Percentiles rank a stretch among this genome's conserved stretches.
phyloP scores from a whole-genome alignment of 495 filamentous ascomycete species.

The Penicillium goetzii region DNA sequence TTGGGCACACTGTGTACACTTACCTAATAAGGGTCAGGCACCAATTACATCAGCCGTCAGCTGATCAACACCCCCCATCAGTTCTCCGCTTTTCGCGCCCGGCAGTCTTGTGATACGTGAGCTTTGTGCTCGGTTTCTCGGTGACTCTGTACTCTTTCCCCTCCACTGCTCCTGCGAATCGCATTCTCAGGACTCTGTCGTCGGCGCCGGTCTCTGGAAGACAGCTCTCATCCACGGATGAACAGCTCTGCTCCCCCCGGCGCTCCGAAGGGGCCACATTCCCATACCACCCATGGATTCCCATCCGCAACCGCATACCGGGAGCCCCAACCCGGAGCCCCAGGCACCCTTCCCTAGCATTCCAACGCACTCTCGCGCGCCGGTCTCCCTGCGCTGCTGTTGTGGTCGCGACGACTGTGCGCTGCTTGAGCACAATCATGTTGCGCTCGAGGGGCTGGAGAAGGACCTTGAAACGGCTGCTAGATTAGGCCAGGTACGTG shows the following conservation, averaged over 20 bases:
- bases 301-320: slow-evolving; percentile 30
- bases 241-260: slow-evolving; percentile 9
- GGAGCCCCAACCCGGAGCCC: slow-evolving; percentile 26
- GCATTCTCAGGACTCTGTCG: neutral
- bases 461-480: slow-evolving; percentile 84
- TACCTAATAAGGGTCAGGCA: neutral
- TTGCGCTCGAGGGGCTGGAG: slow-evolving; percentile 79
- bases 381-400: slow-evolving; percentile 64
- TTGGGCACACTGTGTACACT: neutral
- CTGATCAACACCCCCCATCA: slow-evolving; percentile 4
- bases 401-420: slow-evolving; percentile 82
- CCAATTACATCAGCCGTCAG: slow-evolving; percentile 10
- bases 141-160: neutral
- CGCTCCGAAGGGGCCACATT: slow-evolving; percentile 33
- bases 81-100: slow-evolving; percentile 5
- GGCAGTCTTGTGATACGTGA: slow-evolving; percentile 1
- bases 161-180: neutral
- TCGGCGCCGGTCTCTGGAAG: slow-evolving; percentile 4
- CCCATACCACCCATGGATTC: slow-evolving; percentile 40
- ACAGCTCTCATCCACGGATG: slow-evolving; percentile 7
- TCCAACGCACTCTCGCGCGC: slow-evolving; percentile 41
- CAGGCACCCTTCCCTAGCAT: slow-evolving; percentile 37
- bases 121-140: slow-evolving; percentile 1
- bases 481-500: slow-evolving; percentile 82
- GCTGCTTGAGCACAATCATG: slow-evolving; percentile 75